Conservation (phyloP, 2,329 filamentous ascomycete species). For the Phialocephala subalpina region DNA sequence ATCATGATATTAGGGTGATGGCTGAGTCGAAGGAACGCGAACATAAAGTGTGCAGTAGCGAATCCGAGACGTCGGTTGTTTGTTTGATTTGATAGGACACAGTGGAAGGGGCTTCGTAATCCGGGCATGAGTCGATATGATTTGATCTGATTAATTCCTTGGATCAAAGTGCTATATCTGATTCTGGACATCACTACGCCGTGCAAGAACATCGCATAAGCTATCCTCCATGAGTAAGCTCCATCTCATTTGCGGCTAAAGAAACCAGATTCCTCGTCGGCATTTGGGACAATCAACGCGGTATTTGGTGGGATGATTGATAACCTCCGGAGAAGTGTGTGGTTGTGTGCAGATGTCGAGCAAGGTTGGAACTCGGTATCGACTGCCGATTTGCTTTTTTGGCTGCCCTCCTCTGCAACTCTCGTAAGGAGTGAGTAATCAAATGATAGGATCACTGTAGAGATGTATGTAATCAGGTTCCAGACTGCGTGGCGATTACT, state of each 20-base stretch:
- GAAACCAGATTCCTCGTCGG: not conserved
- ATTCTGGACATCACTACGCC: not conserved
- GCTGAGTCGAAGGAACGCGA: not conserved
- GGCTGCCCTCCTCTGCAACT: not conserved
- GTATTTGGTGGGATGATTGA: not conserved
- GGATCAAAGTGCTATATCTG: not conserved
- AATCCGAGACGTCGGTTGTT: not conserved
- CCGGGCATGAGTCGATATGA: constrained; percentile 3
- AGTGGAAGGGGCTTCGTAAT: not conserved
- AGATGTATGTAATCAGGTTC: constrained; percentile 6
- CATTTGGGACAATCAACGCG: not conserved
- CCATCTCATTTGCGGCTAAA: not conserved
- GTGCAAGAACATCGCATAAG: not conserved
- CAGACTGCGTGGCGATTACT: not conserved
- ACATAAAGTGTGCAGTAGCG: not conserved
- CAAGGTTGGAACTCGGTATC: not conserved
- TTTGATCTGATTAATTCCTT: not conserved
- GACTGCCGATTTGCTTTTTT: not conserved
- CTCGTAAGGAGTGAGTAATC: constrained; percentile 7
- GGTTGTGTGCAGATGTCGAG: not conserved
- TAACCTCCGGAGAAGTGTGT: not conserved
- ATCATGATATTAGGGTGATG: not conserved
- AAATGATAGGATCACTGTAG: not conserved
- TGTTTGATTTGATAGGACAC: not conserved
- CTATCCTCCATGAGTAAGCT: not conserved